Base-by-base conservation (phyloP, 768 basidiomycete species). In the Russula lepida region DNA sequence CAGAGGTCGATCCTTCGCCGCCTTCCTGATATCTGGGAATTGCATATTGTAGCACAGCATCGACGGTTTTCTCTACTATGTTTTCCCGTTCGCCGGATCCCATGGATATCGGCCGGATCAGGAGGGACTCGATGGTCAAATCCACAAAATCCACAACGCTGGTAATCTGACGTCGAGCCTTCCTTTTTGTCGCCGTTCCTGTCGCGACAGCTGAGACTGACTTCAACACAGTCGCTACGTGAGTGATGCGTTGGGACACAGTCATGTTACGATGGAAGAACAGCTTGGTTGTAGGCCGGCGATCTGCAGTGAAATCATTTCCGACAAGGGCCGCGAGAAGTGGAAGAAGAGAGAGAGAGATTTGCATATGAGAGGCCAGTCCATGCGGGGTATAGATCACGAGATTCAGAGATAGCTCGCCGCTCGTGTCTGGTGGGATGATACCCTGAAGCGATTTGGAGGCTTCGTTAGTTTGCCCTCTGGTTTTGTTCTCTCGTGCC, bases 121-220 rank as follows among this genome's bases (percentile, higher is more conserved):
- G 73, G 6, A 91, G 76, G 1, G 80, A 73, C 54, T 80, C 79
- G 21, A 89, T 84, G 0, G 86, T 81, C 52, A 79, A 77, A 61
- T 84, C 84, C 58, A 91, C 89, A 63, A 90, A 81, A 69, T 89
- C 85, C 80, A 89, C 85, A 51, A 88, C 88, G 64, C 83, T 83
- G 30, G 77, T 81, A 15, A 88, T 76, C 68, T 76, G 79, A 60
- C 84, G 77, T 67, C 79, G 84, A 59, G 78, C 81, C 55, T 70
- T 74, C 39, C 76, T 76, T 62, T 78, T 80, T 52, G 74, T 54
- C 37, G 58, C 28, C 3, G 64, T 43, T 25, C 62, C 57, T n/a
- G 78, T 68, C 21, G 76, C 74, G 13, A 80, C 76, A 28, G 80
- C 77, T 15, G 87, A 71, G 50, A 88, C 79, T 2, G 74, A 72